Conservation (phyloP, 2,329 filamentous ascomycete genomes). For the Aphanocladium album region DNA sequence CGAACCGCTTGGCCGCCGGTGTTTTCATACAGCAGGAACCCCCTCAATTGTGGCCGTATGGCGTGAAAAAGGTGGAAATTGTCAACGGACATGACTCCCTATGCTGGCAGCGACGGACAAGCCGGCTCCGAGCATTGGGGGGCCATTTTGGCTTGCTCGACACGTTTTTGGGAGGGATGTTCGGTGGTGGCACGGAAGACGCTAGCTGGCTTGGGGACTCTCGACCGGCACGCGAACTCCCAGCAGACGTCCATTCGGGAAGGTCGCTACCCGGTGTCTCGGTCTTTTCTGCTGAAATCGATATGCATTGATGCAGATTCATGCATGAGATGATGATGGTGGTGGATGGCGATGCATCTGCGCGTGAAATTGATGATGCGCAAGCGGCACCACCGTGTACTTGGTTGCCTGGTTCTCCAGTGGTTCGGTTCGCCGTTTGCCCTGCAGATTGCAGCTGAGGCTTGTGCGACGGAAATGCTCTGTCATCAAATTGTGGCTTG, state of each 20-base stretch:
- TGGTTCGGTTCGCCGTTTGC: not conserved
- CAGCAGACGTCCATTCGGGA: not conserved
- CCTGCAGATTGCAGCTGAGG: not conserved
- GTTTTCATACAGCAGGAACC: not conserved
- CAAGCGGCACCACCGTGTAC: not conserved
- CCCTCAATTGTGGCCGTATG: not conserved
- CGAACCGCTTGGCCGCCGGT: not conserved
- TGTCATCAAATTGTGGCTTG: not conserved
- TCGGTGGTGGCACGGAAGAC: not conserved
- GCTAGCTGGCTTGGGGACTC: constrained; percentile 7
- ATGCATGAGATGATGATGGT: not conserved
- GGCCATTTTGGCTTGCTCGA: not conserved
- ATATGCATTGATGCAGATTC: not conserved
- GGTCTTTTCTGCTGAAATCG: not conserved
- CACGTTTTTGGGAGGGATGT: not conserved
- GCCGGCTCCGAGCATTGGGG: not conserved
- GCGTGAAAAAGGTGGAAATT: constrained; percentile 9
- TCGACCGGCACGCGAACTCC: not conserved
- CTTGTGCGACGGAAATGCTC: not conserved
- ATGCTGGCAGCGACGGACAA: not conserved
- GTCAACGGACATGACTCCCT: not conserved
- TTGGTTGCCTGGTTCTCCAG: not conserved
- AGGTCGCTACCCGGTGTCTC: not conserved
- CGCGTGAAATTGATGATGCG: not conserved
- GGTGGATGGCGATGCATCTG: not conserved